Conservation (phyloP, 2,329 filamentous ascomycete species). For the Drechmeria coniospora region DNA sequence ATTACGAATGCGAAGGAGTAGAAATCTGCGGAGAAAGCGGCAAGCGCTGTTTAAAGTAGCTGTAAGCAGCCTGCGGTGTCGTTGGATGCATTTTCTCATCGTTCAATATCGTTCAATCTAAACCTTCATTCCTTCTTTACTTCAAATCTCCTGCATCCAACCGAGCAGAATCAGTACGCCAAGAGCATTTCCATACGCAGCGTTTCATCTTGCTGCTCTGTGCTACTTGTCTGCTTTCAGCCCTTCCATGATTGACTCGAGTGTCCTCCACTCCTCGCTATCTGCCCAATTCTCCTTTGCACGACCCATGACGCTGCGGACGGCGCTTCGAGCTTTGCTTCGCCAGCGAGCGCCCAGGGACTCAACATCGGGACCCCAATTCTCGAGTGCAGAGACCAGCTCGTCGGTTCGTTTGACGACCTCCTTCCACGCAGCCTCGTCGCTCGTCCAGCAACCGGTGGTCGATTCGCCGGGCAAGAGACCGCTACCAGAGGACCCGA, state of each 20-base stretch:
- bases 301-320: slow-evolving; percentile 69
- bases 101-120: too few relatives aligned
- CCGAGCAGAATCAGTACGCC: too few relatives aligned
- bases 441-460: slow-evolving; percentile 26
- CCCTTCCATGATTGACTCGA: slow-evolving; percentile 42
- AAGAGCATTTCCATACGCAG: too few relatives aligned
- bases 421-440: slow-evolving; percentile 49
- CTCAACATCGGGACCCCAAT: slow-evolving; percentile 50
- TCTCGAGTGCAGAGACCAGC: slow-evolving; percentile 71
- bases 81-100: too few relatives aligned
- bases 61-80: too few relatives aligned
- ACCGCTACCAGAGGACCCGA: slow-evolving; percentile 31
- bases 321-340: slow-evolving; percentile 72
- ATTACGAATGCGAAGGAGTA: too few relatives aligned
- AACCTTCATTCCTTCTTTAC: too few relatives aligned
- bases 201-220: background rate
- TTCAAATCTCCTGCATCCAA: too few relatives aligned
- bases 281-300: slow-evolving; percentile 75
- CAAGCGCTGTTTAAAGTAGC: too few relatives aligned
- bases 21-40: too few relatives aligned
- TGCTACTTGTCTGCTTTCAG: slow-evolving; percentile 22
- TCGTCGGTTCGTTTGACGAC: slow-evolving; percentile 69
- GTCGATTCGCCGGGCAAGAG: slow-evolving; percentile 23
- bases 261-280: slow-evolving; percentile 46
- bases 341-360: slow-evolving; percentile 69